Base-by-base conservation (phyloP, 495 filamentous ascomycete genomes). In the Trichocladium uniseriatum region DNA sequence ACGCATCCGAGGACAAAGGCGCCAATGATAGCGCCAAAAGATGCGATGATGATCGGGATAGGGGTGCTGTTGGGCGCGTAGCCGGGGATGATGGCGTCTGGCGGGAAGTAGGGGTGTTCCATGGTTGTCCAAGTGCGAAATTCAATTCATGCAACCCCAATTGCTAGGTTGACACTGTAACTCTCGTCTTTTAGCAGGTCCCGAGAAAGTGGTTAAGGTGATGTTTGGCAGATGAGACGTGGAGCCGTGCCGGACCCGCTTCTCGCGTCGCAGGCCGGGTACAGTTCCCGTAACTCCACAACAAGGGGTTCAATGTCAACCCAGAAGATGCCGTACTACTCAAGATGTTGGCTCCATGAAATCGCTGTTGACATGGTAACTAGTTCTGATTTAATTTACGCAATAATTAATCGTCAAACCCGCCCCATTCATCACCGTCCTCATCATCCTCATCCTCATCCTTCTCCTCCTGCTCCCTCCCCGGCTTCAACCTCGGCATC, bases 51-150 rank as follows among this genome's bases (percentile, higher is more conserved):
- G 22, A 62, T 56, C n/a, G 60, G 53, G n/a, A 79, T 64, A 20
- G 68, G 61, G 27, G 67, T 67, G 16, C 62, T 65, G 63, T 85
- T 73, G 10, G 64, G 59, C 38, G 71, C 58, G 63, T 87, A 92
- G 24, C 66, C 72, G 11, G 73, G 66, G 39, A 92, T 79, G 16
- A 69, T 47, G 13, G 76, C 77, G 40, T 78, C 77, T 3, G 76
- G 56, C 11, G 87, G 87, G 54, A 84, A 86, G 62, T 89, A 91
- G 9, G 86, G 84, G 53, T 91, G 84, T 32, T 32, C 31, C 31
- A 32, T 32, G 31, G 31, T 11, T 14, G 24, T 8, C 4, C 24
- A 27, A 27, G 8, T 27, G 8, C 3, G 24, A 3, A 27, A 8
- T 27, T 27, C 24, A 8, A 27, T 27, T 27, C 24, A 8, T 3